phyloP scores from a whole-genome alignment of 345 rosid species.

The Corchorus olitorius region DNA sequence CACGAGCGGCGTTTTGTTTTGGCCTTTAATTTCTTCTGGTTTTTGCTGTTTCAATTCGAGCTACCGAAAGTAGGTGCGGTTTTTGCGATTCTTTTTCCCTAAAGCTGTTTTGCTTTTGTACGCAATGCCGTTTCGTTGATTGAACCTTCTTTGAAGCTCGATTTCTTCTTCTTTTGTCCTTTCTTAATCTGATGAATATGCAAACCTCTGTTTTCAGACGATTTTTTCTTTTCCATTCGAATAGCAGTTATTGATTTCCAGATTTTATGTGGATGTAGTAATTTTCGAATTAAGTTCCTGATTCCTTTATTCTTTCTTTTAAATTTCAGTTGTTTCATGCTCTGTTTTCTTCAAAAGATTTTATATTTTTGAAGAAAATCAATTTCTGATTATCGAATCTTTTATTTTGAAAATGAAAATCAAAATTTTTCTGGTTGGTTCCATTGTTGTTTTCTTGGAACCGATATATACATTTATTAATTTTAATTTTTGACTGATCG shows the following conservation, averaged over 20 bases:
- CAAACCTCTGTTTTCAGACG: neutral
- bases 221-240: neutral
- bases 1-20: constrained; percentile 1
- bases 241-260: no score
- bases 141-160: neutral
- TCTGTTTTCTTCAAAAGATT: constrained; percentile 1
- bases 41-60: constrained; percentile 3
- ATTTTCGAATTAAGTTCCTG: neutral
- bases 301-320: neutral
- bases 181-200: neutral
- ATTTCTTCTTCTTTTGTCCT: neutral
- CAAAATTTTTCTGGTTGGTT: constrained; percentile 8
- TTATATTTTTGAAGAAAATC: neutral
- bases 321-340: neutral
- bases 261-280: constrained; percentile 5
- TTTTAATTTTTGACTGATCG: constrained; percentile 15
- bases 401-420: neutral
- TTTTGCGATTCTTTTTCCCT: neutral
- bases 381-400: neutral
- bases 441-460: neutral
- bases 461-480: neutral
- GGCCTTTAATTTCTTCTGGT: constrained; percentile 9
- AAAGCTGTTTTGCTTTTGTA: neutral
- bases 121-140: constrained; percentile 15
- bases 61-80: constrained; percentile 18